phyloP scores from a whole-genome alignment of 2,329 filamentous ascomycete species.

The Neocucurbitaria cava region DNA sequence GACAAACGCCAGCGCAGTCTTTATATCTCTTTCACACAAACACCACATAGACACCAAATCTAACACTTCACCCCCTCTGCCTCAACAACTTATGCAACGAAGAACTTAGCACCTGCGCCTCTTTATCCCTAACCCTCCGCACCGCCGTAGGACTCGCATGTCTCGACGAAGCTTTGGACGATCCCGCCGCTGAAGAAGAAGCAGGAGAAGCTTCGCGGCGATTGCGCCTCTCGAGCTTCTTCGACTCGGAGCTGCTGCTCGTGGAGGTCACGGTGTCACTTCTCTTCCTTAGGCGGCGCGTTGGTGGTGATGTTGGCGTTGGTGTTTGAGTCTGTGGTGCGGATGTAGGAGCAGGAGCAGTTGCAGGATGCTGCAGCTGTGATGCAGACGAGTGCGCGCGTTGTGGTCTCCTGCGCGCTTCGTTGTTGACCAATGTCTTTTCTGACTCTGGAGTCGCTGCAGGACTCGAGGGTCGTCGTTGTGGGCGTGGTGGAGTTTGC shows the following conservation, averaged over 20 bases:
- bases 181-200: constrained; percentile 7
- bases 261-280: constrained; percentile 30
- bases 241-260: constrained; percentile 19
- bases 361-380: constrained; percentile 1
- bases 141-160: constrained; percentile 18
- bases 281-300: constrained; percentile 25
- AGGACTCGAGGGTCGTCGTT: constrained; percentile 11
- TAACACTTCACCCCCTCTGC: constrained; percentile 11
- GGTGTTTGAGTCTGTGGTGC: constrained; percentile 1
- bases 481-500: background rate
- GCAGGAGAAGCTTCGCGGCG: constrained; percentile 15
- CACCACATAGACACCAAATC: background rate
- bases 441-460: constrained; percentile 5
- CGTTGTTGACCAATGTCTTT: background rate
- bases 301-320: constrained; percentile 9
- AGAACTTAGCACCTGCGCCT: constrained; percentile 3
- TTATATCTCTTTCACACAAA: background rate
- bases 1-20: background rate
- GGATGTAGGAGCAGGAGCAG: background rate
- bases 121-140: constrained; percentile 11
- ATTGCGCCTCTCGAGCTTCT: constrained; percentile 9
- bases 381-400: background rate
- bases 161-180: constrained; percentile 12
- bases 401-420: constrained; percentile 9
- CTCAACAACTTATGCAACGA: constrained; percentile 20